Evolutionary conservation across 225 moss, liverwort and hornwort species (phyloP).

Genomic region (Physcomitrellopsis africana): DNA sequence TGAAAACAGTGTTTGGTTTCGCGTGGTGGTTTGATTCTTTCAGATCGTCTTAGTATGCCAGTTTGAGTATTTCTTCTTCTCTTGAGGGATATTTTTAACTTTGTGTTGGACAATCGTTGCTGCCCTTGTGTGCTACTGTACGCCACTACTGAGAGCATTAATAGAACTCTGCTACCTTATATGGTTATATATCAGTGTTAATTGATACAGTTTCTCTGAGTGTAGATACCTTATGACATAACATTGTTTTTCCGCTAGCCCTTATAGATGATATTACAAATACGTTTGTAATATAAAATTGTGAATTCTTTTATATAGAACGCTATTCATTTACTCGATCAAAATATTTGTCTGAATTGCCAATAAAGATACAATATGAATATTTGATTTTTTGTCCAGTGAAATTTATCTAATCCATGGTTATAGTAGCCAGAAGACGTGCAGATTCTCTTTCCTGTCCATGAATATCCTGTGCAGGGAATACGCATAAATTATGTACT

Average conservation of each 20-base stretch:
- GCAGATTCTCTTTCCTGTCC: slow-evolving; percentile 24
- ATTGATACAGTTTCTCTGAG: too few species aligned
- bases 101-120: not conserved
- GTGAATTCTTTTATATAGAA: not conserved
- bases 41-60: not conserved
- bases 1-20: too few species aligned
- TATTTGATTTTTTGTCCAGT: not conserved
- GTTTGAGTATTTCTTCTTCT: not conserved
- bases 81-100: not conserved
- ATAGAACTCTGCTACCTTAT: not conserved
- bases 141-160: not conserved
- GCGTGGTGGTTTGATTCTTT: not conserved
- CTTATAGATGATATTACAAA: not conserved
- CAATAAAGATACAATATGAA: slow-evolving; percentile 27
- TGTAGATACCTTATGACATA: too few species aligned
- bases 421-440: slow-evolving; percentile 33
- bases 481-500: slow-evolving; percentile 31
- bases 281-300: not conserved
- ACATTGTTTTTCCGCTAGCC: too few species aligned
- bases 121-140: not conserved
- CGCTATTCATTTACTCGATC: not conserved
- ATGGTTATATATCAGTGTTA: not conserved
- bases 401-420: slow-evolving; percentile 24
- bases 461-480: slow-evolving; percentile 36
- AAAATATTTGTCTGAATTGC: not conserved